Conservation (phyloP, 179 eudicot species). For the Patellifolia procumbens region DNA sequence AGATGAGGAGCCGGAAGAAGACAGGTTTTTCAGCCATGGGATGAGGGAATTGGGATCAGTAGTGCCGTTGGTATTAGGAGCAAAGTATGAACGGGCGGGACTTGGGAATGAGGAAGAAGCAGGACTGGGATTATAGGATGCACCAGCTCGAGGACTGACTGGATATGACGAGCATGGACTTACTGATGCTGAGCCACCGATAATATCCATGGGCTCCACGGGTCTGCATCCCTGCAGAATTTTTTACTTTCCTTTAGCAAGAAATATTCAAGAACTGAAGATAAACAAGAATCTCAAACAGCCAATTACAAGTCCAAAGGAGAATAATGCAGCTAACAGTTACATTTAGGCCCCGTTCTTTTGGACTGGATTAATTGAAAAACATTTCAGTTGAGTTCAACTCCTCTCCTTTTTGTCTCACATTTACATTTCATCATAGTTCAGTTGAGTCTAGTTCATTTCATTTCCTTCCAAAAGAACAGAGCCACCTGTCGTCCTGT, state of each 20-base stretch:
- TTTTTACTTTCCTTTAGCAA: not conserved
- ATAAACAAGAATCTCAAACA: not conserved
- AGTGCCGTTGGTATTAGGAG: constrained; percentile 32
- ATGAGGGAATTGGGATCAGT: constrained; percentile 57
- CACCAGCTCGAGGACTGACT: constrained; percentile 46
- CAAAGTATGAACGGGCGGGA: constrained; percentile 42
- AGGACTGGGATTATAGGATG: constrained; percentile 52
- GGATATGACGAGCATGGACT: constrained; percentile 58
- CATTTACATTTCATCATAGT: no score
- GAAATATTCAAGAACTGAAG: not conserved
- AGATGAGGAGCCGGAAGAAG: constrained; percentile 62
- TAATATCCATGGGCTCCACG: constrained; percentile 38
- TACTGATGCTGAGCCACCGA: constrained; percentile 51
- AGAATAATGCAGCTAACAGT: not conserved
- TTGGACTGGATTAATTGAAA: no score
- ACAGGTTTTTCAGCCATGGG: constrained; percentile 89
- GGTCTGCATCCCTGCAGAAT: constrained; percentile 55
- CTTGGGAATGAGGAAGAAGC: constrained; percentile 50
- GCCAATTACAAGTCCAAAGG: not conserved
- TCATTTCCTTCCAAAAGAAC: no score
- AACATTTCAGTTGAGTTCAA: no score
- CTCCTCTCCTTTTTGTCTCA: no score
- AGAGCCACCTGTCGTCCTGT: no score
- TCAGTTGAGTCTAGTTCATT: no score
- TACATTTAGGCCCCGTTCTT: no score